Evolutionary conservation across 768 basidiomycete genomes (phyloP), one percentile per base, ranked within the genome.

Genomic region (Pleurotus eryngii): DNA sequence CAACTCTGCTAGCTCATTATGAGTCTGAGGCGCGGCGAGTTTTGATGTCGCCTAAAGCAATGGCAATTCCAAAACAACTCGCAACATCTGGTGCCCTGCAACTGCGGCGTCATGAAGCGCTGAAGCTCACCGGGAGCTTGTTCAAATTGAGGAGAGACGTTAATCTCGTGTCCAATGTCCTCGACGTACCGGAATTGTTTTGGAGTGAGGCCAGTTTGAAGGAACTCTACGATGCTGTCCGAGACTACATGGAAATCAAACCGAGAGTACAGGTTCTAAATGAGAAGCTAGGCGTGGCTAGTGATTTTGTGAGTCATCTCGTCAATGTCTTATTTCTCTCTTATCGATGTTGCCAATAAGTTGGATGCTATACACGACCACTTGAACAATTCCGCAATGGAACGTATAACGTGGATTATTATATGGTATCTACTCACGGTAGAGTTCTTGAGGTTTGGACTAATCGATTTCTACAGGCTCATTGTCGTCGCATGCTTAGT

Each of bases 171-270:
- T 91, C 46, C 5, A 96, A 95, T 65, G 92, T 98, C 27, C 80
- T 98, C 1, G 95, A 98, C 66, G 88, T 92, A 4, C 95, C 95
- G 0, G 93, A 95, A 66, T 72, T 98, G 46, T 98, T 98, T 70
- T 97, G 95, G 95, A 87, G 85, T 51, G 95, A 96, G 67, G 94
- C 93, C 9, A 94, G 89, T 61, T 73, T 96, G 63, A 89, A 90
- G 64, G 89, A 85, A 26, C 71, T 98, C 37, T 98, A 98, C 66
- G 92, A 94, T 62, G 93, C 94, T 0, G 93, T 95, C 47, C 77
- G 93, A 57, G 95, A 95, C 63, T 98, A 98, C 66, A 92, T 97
- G 81, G 95, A 98, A 71, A 93, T 97, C 53, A 85, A 83, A 37
- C 83, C 80, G 3, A 72, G 95, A 37, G 93, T 95, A 27, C 83